Evolutionary conservation across 164 flowering plant species (phyloP).

Genomic region (Amborella trichopoda): DNA sequence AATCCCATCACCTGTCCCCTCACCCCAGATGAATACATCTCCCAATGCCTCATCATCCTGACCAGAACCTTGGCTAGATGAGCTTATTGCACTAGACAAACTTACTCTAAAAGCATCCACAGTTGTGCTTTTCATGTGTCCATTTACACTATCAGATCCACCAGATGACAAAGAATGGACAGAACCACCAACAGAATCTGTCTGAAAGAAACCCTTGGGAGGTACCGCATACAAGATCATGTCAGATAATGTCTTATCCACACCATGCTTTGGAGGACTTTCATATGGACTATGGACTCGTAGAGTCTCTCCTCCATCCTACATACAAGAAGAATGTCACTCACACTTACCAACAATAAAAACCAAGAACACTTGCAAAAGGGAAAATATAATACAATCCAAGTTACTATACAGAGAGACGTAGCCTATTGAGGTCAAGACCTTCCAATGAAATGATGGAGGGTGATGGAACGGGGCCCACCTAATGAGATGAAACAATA

Average conservation of each 20-base stretch:
- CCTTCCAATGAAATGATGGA: no score
- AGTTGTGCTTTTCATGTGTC: constrained; percentile 55
- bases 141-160: constrained; percentile 83
- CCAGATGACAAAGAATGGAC: constrained; percentile 87
- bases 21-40: constrained; percentile 99
- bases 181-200: constrained; percentile 76
- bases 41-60: constrained; percentile 95
- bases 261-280: constrained; percentile 81
- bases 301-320: constrained; percentile 70
- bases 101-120: constrained; percentile 92
- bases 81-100: constrained; percentile 95
- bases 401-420: no score
- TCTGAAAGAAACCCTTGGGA: constrained; percentile 77
- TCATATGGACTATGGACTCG: constrained; percentile 86
- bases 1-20: constrained; percentile 81
- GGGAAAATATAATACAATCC: not conserved
- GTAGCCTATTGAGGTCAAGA: no score
- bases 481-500: no score
- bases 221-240: constrained; percentile 67
- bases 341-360: not conserved
- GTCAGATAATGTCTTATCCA: constrained; percentile 76
- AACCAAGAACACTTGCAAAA: not conserved
- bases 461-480: no score
- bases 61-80: constrained; percentile 98
- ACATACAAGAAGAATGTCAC: constrained; percentile 10